Conservation (phyloP, 495 filamentous ascomycete species). For the Wilcoxina mikolae region DNA sequence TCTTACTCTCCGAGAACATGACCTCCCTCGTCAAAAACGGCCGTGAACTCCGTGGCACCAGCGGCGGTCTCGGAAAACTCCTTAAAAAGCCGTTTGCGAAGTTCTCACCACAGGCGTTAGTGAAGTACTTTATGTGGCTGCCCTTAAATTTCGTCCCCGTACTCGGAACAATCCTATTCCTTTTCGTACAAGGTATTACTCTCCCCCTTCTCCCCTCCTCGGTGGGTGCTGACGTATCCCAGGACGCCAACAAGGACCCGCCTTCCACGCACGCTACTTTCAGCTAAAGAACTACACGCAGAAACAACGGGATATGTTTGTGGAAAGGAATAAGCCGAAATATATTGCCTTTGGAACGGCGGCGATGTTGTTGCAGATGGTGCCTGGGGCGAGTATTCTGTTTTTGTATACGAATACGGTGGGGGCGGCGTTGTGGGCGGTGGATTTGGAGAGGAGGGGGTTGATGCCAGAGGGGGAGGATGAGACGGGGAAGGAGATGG, state of each 20-base stretch:
- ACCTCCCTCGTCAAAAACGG: conserved; percentile 52
- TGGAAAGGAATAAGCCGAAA: conserved; percentile 18
- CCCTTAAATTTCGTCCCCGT: conserved; percentile 87
- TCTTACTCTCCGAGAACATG: conserved; percentile 43
- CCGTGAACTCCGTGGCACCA: conserved; percentile 46
- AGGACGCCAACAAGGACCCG: conserved; percentile 15
- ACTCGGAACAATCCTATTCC: conserved; percentile 69
- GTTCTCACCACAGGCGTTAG: conserved; percentile 29
- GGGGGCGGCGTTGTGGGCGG: conserved; percentile 89
- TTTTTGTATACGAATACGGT: conserved; percentile 70
- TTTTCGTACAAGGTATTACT: conserved; percentile 53
- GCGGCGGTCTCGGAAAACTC: conserved; percentile 54
- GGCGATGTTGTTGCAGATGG: conserved; percentile 39
- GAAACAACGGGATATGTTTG: conserved; percentile 10
- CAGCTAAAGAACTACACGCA: conserved; percentile 57
- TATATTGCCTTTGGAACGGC: conserved; percentile 23
- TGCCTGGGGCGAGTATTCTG: conserved; percentile 64
- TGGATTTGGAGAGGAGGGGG: conserved; percentile 57
- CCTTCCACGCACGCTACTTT: conserved; percentile 46
- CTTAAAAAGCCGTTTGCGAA: conserved; percentile 55
- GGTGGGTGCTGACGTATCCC: background rate
- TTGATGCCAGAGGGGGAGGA: background rate
- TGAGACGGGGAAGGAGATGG: conserved; percentile 10
- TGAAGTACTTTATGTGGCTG: conserved; percentile 38
- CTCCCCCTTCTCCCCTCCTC: conserved; percentile 17